Base-by-base conservation (phyloP, 345 rosid genomes). In the Combretum micranthum region DNA sequence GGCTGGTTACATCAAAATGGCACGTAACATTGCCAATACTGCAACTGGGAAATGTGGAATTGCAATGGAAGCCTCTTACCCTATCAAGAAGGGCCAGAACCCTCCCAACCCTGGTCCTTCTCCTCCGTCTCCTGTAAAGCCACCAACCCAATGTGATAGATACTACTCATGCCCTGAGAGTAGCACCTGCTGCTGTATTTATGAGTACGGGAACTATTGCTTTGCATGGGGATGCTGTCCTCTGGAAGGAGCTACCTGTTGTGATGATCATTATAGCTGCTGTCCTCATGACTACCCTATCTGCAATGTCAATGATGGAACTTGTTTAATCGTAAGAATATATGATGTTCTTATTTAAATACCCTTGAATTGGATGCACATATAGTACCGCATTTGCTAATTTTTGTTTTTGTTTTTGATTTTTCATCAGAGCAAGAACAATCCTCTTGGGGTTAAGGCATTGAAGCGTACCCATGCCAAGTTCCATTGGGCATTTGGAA, bases 181-280 rank as follows among this genome's bases (percentile, higher is more conserved):
- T 69, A 82, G 59, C 61, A 93, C 97, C 61, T 93, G 99, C 71
- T 93, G 97, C 78, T 93, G 99, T 43, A 44, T 80, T 4, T 88
- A 51, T 12, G 76, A 84, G 71, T 86, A 71, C 32, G 80, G 59
- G 25, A 77, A 71, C 60, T 73, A 69, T 60, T 89, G 99, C 73
- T 87, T 86, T 50, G 74, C 71, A 32, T 93, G 99, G 97, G 99
- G 97, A 61, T 89, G 99, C 80, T 87, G 99, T 76, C 94, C 96
- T 0, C 83, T 82, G 0, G 99, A 87, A 66, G 72, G 80, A 10
- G 99, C 96, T 39, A 80, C 88, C 60, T 93, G 96, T 74, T 93
- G 97, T 32, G 95, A 82, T 0, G 96, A 93, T 54, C 73, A 78
- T 48, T 69, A 79, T 19, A 87, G 95, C 55, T 93, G 96, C 72